Evolutionary conservation across 2,329 filamentous ascomycete species (phyloP), one percentile per base, ranked within the genome.

Genomic region (Metarhizium anisopliae): DNA sequence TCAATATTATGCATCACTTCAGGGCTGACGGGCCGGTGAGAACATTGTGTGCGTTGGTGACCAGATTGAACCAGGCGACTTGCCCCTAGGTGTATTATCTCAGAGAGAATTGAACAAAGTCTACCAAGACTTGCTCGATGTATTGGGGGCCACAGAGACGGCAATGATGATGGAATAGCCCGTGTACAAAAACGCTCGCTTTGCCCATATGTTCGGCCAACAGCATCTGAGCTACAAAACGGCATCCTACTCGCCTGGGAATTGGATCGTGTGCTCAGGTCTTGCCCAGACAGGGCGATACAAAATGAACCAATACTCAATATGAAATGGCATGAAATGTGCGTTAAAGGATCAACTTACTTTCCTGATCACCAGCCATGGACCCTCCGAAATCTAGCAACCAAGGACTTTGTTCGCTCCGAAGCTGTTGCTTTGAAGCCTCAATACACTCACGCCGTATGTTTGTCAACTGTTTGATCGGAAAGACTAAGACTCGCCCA

Each of bases 321-420:
- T 11, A 10, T 36, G 35, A 36, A 36, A 36, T 36, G 35, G 35
- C 7, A 36, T 36, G 8, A 36, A 1, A 36, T 36, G 7, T 6
- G 35, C 1, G 13, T 13, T 8, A 1, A 36, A 36, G 43, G 18
- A 16, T 18, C 42, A 20, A 45, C n/a, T 4, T 51, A 40, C 32
- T 18, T 51, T 10, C 18, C 50, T 2, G 18, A 52, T 1, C 42
- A 58, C 25, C 43, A 53, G 18, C 40, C 25, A 10, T 58, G 54
- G 56, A 58, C 58, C 51, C 58, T 58, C 30, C 58, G 56, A 40
- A 56, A 58, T 25, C 10, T 56, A 11, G 56, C 56, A 2, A 53
- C 50, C 7, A 55, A 35, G 18, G 29, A 59, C 6, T 52, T 58
- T 47, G 58, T 59, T 40, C 58, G 58, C 18, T 47, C 56, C 5